These are phyloP conservation scores for Pythium sp. DNA, from an alignment of 352 stramenopile genomes.

Conservation along the genomic window DNA sequence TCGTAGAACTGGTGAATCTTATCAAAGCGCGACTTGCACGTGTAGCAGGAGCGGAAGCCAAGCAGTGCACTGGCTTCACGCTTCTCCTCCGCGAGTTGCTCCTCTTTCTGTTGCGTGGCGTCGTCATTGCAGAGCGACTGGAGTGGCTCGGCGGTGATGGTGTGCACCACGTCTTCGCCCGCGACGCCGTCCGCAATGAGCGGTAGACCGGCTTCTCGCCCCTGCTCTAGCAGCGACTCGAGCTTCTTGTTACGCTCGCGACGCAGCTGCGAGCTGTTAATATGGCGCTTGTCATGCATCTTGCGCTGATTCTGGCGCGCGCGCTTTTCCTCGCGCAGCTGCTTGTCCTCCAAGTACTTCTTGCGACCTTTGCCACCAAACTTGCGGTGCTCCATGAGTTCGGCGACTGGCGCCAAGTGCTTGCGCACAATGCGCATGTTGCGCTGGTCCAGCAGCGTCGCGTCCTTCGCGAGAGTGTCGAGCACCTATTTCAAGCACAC, in stretches of 20 bases:
- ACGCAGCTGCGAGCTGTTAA: constrained; percentile 90
- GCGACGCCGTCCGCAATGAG: constrained; percentile 92
- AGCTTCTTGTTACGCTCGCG: constrained; percentile 91
- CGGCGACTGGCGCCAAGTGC: constrained; percentile 68
- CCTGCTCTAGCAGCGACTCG: constrained; percentile 85
- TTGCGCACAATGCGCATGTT: constrained; percentile 81
- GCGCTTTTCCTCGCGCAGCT: constrained; percentile 81
- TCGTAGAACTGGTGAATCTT: constrained; percentile 97
- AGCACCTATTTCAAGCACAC: constrained; percentile 40
- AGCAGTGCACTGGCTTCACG: constrained; percentile 62
- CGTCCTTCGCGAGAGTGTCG: constrained; percentile 45
- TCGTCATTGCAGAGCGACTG: constrained; percentile 65
- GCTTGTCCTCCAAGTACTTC: constrained; percentile 88
- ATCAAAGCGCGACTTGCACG: constrained; percentile 94
- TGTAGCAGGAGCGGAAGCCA: constrained; percentile 94
- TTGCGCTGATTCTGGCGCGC: constrained; percentile 80
- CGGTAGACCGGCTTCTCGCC: constrained; percentile 64
- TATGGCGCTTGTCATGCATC: constrained; percentile 92
- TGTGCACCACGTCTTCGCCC: constrained; percentile 59
- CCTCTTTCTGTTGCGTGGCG: constrained; percentile 42
- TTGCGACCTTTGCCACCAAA: constrained; percentile 81
- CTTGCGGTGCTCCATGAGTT: constrained; percentile 82
- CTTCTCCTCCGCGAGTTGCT: constrained; percentile 44
- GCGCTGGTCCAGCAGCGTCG: constrained; percentile 58
- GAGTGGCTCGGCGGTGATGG: constrained; percentile 31